These are phyloP conservation scores for Aureobasidium pullulans DNA, from an alignment of 2,329 filamentous ascomycete species.

Conservation along the genomic window DNA sequence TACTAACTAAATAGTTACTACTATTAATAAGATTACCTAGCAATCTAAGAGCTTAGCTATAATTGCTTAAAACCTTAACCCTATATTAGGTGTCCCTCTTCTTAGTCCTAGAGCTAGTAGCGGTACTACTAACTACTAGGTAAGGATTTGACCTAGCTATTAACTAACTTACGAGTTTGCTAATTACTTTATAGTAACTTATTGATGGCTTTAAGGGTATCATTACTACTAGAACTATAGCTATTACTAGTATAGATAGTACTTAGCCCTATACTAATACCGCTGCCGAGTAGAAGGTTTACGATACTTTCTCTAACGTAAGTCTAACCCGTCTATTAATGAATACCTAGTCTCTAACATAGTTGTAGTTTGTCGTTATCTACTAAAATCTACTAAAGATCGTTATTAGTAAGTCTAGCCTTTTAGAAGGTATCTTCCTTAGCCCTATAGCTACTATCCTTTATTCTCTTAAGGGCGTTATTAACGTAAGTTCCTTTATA, in stretches of 20 bases:
- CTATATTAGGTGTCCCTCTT: constrained; percentile 1
- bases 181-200: constrained; percentile 15
- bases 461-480: constrained; percentile 11
- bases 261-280: constrained; percentile 14
- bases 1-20: constrained; percentile 9
- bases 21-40: constrained; percentile 13
- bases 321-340: background rate
- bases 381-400: constrained; percentile 30
- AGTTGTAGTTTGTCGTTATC: constrained; percentile 26
- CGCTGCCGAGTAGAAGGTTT: constrained; percentile 18
- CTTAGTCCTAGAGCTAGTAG: background rate
- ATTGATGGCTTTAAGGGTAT: constrained; percentile 28
- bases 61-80: constrained; percentile 5
- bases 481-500: background rate
- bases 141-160: too few species aligned
- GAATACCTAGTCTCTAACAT: too few species aligned
- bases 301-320: constrained; percentile 24
- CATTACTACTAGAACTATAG: constrained; percentile 18
- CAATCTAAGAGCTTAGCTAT: constrained; percentile 10
- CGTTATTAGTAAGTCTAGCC: constrained; percentile 30
- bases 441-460: constrained; percentile 25
- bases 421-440: constrained; percentile 23
- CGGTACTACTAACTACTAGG: constrained; percentile 14
- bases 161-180: too few species aligned
- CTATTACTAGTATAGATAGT: constrained; percentile 19